A percentile compares a stretch with the other conserved stretches of the same genome.
Conservation (phyloP, 805 yeast species). For the Kazachstania bromeliacearum region DNA sequence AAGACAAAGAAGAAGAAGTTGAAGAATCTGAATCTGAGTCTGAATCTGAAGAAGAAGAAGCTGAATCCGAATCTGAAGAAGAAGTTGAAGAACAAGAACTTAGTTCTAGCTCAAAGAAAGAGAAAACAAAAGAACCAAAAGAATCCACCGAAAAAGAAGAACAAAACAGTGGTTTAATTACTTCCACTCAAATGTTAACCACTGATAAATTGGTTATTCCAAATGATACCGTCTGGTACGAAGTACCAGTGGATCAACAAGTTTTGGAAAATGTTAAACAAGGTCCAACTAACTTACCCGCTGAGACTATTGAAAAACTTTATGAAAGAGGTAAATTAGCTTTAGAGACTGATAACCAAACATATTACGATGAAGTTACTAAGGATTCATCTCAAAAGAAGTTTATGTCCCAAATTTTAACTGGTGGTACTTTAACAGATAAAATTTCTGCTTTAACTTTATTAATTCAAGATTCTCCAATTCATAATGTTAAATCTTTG, state of each 20-base stretch:
- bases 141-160: constrained; percentile 18
- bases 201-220: constrained; percentile 50
- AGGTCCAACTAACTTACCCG: constrained; percentile 25
- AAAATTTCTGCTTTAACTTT: constrained; percentile 90
- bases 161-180: constrained; percentile 26
- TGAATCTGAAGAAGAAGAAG: constrained; percentile 13
- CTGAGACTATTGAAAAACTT: constrained; percentile 51
- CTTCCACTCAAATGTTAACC: constrained; percentile 35
- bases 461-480: constrained; percentile 88
- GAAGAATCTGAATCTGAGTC: too few species aligned
- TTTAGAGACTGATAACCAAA: constrained; percentile 59
- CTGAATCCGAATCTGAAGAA: constrained; percentile 11
- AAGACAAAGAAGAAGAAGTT: constrained; percentile 11
- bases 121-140: constrained; percentile 25
- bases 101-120: constrained; percentile 16
- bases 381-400: constrained; percentile 72
- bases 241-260: constrained; percentile 37
- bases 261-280: constrained; percentile 14
- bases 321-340: constrained; percentile 56
- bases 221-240: constrained; percentile 69
- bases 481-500: constrained; percentile 77
- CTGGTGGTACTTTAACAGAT: constrained; percentile 91
- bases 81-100: constrained; percentile 15
- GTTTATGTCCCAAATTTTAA: constrained; percentile 78
- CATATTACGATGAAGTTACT: constrained; percentile 64